Conservation (phyloP, 2,329 filamentous ascomycete species). For the Coniochaeta prunicola region DNA sequence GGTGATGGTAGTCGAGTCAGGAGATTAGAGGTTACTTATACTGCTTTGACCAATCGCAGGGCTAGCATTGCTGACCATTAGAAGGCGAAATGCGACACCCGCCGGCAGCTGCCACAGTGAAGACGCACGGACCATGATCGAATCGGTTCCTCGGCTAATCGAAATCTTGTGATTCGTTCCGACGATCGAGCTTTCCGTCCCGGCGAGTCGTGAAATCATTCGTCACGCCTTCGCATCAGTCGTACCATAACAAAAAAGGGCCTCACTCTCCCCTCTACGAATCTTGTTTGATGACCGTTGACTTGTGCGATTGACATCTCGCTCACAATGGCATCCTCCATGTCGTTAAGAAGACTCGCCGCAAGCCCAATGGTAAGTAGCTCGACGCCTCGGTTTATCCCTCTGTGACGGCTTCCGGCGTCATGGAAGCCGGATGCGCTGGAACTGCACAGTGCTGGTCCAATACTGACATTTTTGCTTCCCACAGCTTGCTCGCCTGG, state of each 20-base stretch:
- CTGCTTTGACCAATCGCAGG: background rate
- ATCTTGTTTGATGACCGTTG: slow-evolving; percentile 1
- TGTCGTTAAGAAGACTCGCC: slow-evolving; percentile 56
- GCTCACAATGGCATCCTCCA: slow-evolving; percentile 51
- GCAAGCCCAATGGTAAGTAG: slow-evolving; percentile 47
- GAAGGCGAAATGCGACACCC: background rate
- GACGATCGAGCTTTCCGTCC: slow-evolving; percentile 4
- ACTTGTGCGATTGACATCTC: slow-evolving; percentile 14
- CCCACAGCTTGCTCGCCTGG: slow-evolving; percentile 53
- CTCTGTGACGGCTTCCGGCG: background rate
- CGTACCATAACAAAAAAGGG: background rate
- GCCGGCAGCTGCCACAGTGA: background rate
- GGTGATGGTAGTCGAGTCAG: too few relatives aligned
- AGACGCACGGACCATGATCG: slow-evolving; percentile 10
- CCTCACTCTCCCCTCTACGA: background rate
- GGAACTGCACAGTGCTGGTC: background rate
- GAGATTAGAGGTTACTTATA: too few relatives aligned
- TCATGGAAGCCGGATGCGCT: background rate
- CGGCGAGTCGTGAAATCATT: slow-evolving; percentile 8
- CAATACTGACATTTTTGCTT: background rate
- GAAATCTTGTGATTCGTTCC: slow-evolving; percentile 16
- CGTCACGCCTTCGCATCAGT: slow-evolving; percentile 2
- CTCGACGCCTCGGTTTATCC: slow-evolving; percentile 1
- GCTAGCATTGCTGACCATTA: background rate
- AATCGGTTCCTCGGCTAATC: slow-evolving; percentile 24